Percentiles rank a stretch among this genome's conserved stretches.
Conservation (phyloP, 139 green algal genomes). For the Deuterostichococcus epilithicus region DNA sequence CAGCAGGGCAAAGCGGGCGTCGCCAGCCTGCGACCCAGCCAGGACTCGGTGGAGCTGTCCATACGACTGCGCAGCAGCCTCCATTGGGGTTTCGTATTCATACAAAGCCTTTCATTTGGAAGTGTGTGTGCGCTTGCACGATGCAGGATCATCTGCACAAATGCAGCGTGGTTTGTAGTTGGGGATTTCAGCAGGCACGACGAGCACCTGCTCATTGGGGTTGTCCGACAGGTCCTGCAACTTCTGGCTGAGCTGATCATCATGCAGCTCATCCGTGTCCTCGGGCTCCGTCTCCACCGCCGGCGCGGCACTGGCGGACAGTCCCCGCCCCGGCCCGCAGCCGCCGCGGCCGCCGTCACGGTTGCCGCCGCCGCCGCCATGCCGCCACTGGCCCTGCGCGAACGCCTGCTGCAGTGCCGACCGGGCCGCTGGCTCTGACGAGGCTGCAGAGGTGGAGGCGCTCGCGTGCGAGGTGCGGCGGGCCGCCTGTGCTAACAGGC, state of each 20-base stretch:
- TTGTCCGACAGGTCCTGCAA: too few species aligned
- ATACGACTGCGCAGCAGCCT: constrained; percentile 4
- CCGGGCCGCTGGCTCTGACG: too few species aligned
- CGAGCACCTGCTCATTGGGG: too few species aligned
- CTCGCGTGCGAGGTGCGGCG: neutral
- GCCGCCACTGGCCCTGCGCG: neutral
- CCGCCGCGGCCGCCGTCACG: too few species aligned
- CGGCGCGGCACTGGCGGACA: neutral
- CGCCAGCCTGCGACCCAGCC: constrained; percentile 19
- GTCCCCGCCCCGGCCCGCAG: too few species aligned
- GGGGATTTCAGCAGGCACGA: too few species aligned
- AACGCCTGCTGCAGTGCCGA: neutral
- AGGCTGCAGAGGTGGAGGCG: neutral
- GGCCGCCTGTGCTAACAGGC: neutral
- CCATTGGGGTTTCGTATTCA: too few species aligned
- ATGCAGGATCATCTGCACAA: too few species aligned
- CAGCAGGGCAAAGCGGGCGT: neutral
- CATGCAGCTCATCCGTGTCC: neutral
- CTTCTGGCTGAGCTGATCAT: too few species aligned
- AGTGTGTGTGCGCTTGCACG: too few species aligned
- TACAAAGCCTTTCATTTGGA: too few species aligned
- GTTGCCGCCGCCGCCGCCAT: neutral
- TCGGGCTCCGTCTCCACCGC: neutral
- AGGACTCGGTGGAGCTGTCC: constrained; percentile 14
- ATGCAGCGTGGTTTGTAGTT: too few species aligned